Percentiles rank a stretch among this genome's conserved stretches.
Conservation (phyloP, 352 stramenopile species). For the Peronospora belbahrii region DNA sequence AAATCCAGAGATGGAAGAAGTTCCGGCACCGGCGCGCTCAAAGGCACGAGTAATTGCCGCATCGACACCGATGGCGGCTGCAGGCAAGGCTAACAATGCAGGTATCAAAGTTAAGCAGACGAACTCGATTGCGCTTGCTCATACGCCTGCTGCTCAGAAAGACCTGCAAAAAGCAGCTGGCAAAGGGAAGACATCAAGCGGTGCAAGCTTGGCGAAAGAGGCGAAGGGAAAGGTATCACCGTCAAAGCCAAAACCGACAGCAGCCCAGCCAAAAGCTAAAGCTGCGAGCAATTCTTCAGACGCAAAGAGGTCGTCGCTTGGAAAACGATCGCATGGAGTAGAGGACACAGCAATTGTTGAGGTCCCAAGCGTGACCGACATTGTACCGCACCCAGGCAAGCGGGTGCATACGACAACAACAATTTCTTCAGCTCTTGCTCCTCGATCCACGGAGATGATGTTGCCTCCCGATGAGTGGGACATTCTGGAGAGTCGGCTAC, state of each 20-base stretch:
- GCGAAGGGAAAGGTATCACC: conserved; percentile 8
- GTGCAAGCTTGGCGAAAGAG: conserved; percentile 4
- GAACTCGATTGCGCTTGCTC: conserved; percentile 3
- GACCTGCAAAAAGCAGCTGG: conserved; percentile 14
- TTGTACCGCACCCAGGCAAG: conserved; percentile 43
- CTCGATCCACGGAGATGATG: conserved; percentile 29
- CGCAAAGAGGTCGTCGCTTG: background rate
- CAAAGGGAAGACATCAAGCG: conserved; percentile 9
- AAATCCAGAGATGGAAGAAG: conserved; percentile 30
- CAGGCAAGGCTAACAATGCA: conserved; percentile 3
- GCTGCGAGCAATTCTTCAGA: background rate
- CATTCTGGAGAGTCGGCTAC: conserved; percentile 48
- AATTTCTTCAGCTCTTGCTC: conserved; percentile 41
- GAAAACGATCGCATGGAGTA: conserved; percentile 33
- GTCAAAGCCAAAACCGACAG: conserved; percentile 1
- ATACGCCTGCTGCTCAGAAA: conserved; percentile 9
- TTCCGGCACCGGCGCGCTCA: background rate
- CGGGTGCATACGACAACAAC: conserved; percentile 31
- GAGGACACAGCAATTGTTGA: conserved; percentile 35
- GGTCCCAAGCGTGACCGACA: conserved; percentile 30
- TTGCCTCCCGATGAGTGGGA: conserved; percentile 60
- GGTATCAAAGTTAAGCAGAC: conserved; percentile 7
- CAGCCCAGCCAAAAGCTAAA: conserved; percentile 2
- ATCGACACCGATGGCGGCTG: background rate
- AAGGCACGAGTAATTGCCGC: background rate